Evolutionary conservation across 192 early-diverging fungal genomes (phyloP), one percentile per base, ranked within the genome.

Genomic region (Rhizoclosmatium globosum): DNA sequence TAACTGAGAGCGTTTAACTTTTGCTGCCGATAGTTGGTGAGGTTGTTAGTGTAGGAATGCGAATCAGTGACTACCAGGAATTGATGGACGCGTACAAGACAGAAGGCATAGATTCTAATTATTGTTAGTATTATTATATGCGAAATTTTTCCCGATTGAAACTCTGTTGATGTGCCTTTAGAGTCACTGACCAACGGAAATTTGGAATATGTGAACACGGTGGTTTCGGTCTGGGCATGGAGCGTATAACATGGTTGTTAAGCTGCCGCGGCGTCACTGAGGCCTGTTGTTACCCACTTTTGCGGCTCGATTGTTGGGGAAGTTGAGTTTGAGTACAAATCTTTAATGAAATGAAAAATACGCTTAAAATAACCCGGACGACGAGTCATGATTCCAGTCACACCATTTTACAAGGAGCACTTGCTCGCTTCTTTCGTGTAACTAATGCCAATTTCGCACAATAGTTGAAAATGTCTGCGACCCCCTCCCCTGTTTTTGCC

Each of bases 21-120:
- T 89, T 99, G 85, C 97, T 99, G 94, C 98, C 98, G 23, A 88
- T 87, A 72, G 97, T 99, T 61, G 98, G 98, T 74, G 98, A 99
- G 88, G 96, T 99, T 89, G 94, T 96, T 46, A 97, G 98, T 82
- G 98, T 96, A 41, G 95, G 94, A 72, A 99, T 98, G 97, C 92
- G 97, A 88, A 98, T 96, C 82, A 93, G 92, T 64, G 92, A 96
- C 83, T 85, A 94, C 81, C 85, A 88, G 13, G 92, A 94, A 80
- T 88, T 98, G 47, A 82, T 94, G 74, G 92, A 86, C 9, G 96
- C 90, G 13, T 97, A 95, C 87, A 87, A 89, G 85, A 92, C 94
- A 46, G 95, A 98, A 85, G 94, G 94, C 21, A 93, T 99, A 70
- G 94, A 99, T 82, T 93, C 96, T 21, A 80, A 86, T 2, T 95